These are phyloP conservation scores for Termitomyces sp. DNA, from an alignment of 1,284 basidiomycete species.

Conservation along the genomic window DNA sequence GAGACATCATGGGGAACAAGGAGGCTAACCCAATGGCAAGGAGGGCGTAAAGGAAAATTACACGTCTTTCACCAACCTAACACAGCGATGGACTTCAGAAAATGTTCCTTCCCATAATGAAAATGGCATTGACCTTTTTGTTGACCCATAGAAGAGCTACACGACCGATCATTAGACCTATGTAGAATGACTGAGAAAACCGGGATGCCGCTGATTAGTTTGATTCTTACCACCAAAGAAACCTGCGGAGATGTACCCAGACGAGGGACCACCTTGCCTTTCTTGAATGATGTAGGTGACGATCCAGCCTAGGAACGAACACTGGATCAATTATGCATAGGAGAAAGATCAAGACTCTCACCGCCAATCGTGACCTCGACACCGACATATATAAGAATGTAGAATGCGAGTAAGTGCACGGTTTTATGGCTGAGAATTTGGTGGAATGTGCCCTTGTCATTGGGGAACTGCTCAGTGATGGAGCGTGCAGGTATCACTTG, in stretches of 20 bases:
- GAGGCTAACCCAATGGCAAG: constrained; percentile 48
- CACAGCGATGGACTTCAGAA: neutral
- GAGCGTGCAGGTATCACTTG: constrained; percentile 32
- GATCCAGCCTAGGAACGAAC: constrained; percentile 46
- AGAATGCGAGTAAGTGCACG: constrained; percentile 59
- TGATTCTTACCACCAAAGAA: constrained; percentile 43
- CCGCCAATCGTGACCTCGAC: constrained; percentile 64
- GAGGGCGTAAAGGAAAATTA: constrained; percentile 48
- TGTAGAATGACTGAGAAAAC: neutral
- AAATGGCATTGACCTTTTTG: constrained; percentile 35
- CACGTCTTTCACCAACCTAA: constrained; percentile 51
- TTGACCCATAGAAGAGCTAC: constrained; percentile 55
- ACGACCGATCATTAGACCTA: constrained; percentile 57
- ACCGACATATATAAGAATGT: constrained; percentile 62
- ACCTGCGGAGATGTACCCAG: constrained; percentile 50
- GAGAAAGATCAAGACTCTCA: constrained; percentile 18
- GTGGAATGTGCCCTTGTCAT: constrained; percentile 40
- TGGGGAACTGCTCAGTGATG: constrained; percentile 1
- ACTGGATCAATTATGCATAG: neutral
- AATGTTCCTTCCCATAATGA: neutral
- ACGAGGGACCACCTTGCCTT: constrained; percentile 40
- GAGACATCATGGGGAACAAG: neutral
- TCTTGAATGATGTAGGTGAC: constrained; percentile 53
- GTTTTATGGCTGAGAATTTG: constrained; percentile 49
- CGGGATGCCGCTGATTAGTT: neutral